These are phyloP conservation scores for Aspergillus ruber DNA, from an alignment of 2,329 filamentous ascomycete genomes.

Conservation along the genomic window DNA sequence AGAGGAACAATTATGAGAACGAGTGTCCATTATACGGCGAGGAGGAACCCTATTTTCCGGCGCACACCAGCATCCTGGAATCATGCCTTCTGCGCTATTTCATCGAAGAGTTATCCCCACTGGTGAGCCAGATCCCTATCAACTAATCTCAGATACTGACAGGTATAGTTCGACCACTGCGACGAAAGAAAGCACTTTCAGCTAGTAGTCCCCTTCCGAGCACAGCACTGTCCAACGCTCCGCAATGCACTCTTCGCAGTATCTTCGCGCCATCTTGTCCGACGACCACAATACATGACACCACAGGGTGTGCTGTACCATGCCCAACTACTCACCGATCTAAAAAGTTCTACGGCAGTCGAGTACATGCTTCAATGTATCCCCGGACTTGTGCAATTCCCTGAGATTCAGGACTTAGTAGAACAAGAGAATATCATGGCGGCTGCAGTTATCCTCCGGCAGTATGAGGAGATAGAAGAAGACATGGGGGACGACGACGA, in stretches of 20 bases:
- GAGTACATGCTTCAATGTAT: constrained; percentile 19
- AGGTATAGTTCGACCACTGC: constrained; percentile 17
- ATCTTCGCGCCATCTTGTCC: constrained; percentile 15
- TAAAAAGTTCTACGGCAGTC: constrained; percentile 12
- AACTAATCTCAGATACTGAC: neutral
- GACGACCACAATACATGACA: constrained; percentile 15
- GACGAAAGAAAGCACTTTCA: constrained; percentile 16
- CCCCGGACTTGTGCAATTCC: constrained; percentile 13
- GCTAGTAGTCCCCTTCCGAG: constrained; percentile 13
- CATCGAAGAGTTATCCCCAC: constrained; percentile 20
- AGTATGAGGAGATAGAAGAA: constrained; percentile 22
- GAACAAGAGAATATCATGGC: constrained; percentile 21
- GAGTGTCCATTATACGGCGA: neutral
- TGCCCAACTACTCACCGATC: constrained; percentile 8
- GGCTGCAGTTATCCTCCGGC: constrained; percentile 18
- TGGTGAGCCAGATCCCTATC: constrained; percentile 8
- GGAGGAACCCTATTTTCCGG: neutral
- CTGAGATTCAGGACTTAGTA: constrained; percentile 7
- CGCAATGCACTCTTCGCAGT: constrained; percentile 19
- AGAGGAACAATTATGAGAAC: neutral
- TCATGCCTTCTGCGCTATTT: constrained; percentile 17
- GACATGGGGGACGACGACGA: constrained; percentile 15
- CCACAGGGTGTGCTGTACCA: constrained; percentile 9
- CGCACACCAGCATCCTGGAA: constrained; percentile 7
- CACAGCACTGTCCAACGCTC: constrained; percentile 12